These are phyloP conservation scores for Passalora sequoiae DNA, from an alignment of 2,329 filamentous ascomycete species.

Conservation along the genomic window DNA sequence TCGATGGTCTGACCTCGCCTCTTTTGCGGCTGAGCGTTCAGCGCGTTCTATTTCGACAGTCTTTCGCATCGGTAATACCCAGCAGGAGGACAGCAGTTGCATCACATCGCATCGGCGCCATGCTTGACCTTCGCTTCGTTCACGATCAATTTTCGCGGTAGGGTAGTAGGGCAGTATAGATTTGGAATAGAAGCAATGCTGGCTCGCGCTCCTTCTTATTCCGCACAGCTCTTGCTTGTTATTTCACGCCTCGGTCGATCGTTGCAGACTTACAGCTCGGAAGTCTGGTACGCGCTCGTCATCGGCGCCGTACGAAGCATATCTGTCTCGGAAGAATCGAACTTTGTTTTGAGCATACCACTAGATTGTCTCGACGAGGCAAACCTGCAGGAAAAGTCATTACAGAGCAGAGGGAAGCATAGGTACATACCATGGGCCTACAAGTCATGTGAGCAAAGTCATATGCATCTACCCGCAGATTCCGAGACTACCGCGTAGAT, in stretches of 20 bases:
- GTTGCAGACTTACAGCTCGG: not conserved
- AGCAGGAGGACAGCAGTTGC: not conserved
- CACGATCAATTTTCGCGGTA: too few species aligned
- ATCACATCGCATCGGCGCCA: not conserved
- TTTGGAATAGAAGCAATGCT: conserved; percentile 1
- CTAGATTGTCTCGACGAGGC: not conserved
- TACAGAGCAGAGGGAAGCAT: too few species aligned
- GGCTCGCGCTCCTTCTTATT: not conserved
- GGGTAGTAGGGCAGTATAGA: conserved; percentile 2
- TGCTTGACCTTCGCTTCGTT: not conserved
- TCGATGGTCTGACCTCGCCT: not conserved
- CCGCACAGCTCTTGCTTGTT: conserved; percentile 2
- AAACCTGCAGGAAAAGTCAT: too few species aligned
- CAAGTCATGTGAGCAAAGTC: not conserved
- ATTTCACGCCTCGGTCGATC: not conserved
- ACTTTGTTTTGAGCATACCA: not conserved
- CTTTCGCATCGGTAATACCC: conserved; percentile 2
- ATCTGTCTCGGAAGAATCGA: not conserved
- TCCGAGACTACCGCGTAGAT: not conserved
- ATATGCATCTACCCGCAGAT: not conserved
- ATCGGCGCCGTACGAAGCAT: not conserved
- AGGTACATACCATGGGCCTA: too few species aligned
- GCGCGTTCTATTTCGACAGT: not conserved
- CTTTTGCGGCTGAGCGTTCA: not conserved
- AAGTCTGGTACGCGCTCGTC: not conserved